Evolutionary conservation across 2,329 filamentous ascomycete species (phyloP).

Genomic region (Diaporthe amygdali): DNA sequence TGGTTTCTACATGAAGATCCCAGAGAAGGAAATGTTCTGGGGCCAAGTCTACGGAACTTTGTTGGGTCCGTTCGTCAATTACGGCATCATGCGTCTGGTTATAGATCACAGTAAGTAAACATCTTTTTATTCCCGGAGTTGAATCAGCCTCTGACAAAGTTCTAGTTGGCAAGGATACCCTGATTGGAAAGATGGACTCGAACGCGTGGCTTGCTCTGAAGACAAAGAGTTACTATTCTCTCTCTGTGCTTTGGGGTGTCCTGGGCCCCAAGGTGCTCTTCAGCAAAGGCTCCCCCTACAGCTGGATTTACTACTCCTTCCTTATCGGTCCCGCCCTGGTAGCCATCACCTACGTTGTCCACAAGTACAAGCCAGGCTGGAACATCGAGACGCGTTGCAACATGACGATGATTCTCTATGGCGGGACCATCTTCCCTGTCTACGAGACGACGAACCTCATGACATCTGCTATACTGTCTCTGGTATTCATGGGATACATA

Average conservation of each 20-base stretch:
- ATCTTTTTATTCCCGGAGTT: too few relatives aligned
- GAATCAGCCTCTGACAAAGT: neutral
- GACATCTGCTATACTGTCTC: slow-evolving; percentile 31
- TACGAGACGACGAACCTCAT: slow-evolving; percentile 36
- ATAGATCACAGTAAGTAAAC: slow-evolving; percentile 27
- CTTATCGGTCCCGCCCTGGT: slow-evolving; percentile 35
- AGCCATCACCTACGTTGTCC: slow-evolving; percentile 30
- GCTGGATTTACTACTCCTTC: slow-evolving; percentile 37
- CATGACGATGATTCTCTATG: slow-evolving; percentile 34
- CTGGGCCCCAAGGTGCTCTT: slow-evolving; percentile 39
- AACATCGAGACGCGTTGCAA: slow-evolving; percentile 35
- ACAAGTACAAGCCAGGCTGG: slow-evolving; percentile 35
- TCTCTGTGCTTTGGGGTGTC: slow-evolving; percentile 41
- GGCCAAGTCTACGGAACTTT: slow-evolving; percentile 41
- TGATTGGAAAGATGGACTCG: slow-evolving; percentile 30
- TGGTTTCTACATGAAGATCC: slow-evolving; percentile 44
- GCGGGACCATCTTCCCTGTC: slow-evolving; percentile 32
- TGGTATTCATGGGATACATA: slow-evolving; percentile 38
- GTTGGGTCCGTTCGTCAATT: slow-evolving; percentile 38
- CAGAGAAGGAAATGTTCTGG: slow-evolving; percentile 41
- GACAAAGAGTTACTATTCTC: slow-evolving; percentile 36
- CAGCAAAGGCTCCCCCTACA: slow-evolving; percentile 29
- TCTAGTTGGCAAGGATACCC: slow-evolving; percentile 27
- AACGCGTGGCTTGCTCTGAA: slow-evolving; percentile 36
- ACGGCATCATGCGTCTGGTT: slow-evolving; percentile 36